Evolutionary conservation across 192 early-diverging fungal genomes (phyloP).

Genomic region (Mortierella alpina): DNA sequence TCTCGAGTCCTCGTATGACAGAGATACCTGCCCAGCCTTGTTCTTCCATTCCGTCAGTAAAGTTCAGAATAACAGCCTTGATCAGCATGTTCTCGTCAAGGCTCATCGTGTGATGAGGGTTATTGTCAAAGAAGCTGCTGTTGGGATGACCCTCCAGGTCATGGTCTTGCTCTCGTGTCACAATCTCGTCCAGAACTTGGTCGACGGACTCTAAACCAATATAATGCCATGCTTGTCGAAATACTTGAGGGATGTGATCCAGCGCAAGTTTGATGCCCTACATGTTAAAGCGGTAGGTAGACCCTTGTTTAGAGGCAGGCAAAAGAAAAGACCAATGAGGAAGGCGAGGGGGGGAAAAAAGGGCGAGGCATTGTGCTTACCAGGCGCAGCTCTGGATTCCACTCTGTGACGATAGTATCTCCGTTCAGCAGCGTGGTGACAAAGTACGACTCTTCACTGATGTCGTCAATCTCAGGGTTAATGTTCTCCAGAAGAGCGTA

Average conservation of each 20-base stretch:
- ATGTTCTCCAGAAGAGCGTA: slow-evolving; percentile 33
- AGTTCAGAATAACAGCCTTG: slow-evolving; percentile 40
- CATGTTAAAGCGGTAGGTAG: neutral
- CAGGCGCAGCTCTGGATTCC: slow-evolving; percentile 33
- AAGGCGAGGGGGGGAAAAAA: neutral
- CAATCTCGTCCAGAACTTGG: slow-evolving; percentile 15
- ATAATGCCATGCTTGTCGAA: slow-evolving; percentile 31
- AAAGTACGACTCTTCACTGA: slow-evolving; percentile 30
- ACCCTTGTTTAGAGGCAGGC: too few species aligned
- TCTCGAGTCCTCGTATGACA: slow-evolving; percentile 20
- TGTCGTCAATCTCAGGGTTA: slow-evolving; percentile 21
- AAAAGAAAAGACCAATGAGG: neutral
- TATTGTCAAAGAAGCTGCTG: neutral
- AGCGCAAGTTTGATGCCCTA: slow-evolving; percentile 28
- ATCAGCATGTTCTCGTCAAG: slow-evolving; percentile 4
- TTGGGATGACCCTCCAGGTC: neutral
- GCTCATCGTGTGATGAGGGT: neutral
- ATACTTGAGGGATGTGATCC: slow-evolving; percentile 31
- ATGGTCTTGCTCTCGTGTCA: slow-evolving; percentile 3
- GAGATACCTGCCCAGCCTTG: slow-evolving; percentile 38
- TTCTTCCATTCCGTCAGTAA: slow-evolving; percentile 40
- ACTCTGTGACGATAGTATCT: slow-evolving; percentile 31
- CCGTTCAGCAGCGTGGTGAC: slow-evolving; percentile 7
- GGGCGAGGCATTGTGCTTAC: neutral
- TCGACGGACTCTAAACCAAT: slow-evolving; percentile 27